Percentiles rank a stretch among this genome's conserved stretches.
These are phyloP conservation scores for Ambrosiella cleistominuta DNA, from an alignment of 2,329 filamentous ascomycete genomes.

Conservation along the genomic window DNA sequence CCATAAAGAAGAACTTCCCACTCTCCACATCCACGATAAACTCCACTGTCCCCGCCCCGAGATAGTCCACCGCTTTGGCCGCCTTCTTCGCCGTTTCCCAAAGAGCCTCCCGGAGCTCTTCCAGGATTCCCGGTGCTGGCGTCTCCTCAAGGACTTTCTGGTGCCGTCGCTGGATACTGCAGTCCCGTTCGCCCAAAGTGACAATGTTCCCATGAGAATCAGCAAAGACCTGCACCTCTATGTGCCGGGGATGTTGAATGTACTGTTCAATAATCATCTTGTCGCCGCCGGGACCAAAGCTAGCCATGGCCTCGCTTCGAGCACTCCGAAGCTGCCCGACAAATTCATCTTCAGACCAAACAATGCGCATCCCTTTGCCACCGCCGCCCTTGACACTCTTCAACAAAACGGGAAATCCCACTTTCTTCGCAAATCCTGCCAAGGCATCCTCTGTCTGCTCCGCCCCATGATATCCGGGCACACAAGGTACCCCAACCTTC, in stretches of 20 bases:
- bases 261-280: conserved; percentile 76
- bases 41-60: conserved; percentile 78
- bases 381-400: conserved; percentile 71
- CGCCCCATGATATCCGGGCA: conserved; percentile 82
- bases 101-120: conserved; percentile 39
- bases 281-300: conserved; percentile 64
- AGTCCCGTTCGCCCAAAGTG: conserved; percentile 75
- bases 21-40: conserved; percentile 76
- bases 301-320: conserved; percentile 54
- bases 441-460: conserved; percentile 54
- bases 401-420: conserved; percentile 52
- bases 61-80: conserved; percentile 63
- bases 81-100: conserved; percentile 50
- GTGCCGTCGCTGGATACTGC: conserved; percentile 69
- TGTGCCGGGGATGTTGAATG: conserved; percentile 61
- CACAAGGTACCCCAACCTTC: conserved; percentile 82
- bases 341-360: conserved; percentile 51
- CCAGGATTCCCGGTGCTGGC: conserved; percentile 52
- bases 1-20: conserved; percentile 66
- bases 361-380: conserved; percentile 72
- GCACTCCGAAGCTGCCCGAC: conserved; percentile 52
- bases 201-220: conserved; percentile 64
- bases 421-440: conserved; percentile 51
- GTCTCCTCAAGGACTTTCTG: conserved; percentile 88
- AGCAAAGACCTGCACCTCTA: conserved; percentile 83